A percentile compares a stretch with the other conserved stretches of the same genome.
Conservation (phyloP, 495 filamentous ascomycete genomes). For the Hyaloscypha bicolor region DNA sequence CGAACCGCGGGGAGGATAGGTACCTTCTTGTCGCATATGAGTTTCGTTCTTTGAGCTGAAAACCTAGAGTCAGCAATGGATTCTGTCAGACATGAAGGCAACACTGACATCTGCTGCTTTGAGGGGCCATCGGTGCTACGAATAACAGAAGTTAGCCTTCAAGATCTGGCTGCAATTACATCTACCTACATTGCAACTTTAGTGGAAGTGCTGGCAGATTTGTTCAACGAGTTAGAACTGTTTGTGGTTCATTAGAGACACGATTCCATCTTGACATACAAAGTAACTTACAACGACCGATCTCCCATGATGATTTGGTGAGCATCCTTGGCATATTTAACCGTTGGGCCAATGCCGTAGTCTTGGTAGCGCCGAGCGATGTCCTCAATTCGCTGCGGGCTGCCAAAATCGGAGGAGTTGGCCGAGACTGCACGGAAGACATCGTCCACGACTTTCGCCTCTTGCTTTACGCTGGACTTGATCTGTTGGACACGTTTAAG, state of each 20-base stretch:
- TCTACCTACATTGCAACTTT: background rate
- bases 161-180: too few species aligned
- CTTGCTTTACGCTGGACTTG: background rate
- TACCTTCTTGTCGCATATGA: background rate
- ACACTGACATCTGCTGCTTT: background rate
- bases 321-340: slow-evolving; percentile 2
- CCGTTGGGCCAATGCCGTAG: slow-evolving; percentile 1
- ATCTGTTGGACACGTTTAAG: background rate
- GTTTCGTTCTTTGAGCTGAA: background rate
- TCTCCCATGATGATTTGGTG: slow-evolving; percentile 16
- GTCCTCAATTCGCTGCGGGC: background rate
- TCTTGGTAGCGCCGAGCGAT: background rate
- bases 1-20: background rate
- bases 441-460: background rate
- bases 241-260: background rate
- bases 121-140: background rate
- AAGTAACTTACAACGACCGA: background rate
- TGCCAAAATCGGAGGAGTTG: too few species aligned
- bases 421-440: background rate
- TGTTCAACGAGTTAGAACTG: background rate
- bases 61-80: background rate
- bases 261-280: background rate
- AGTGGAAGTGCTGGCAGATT: background rate
- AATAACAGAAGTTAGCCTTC: background rate
- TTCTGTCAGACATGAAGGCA: background rate